Conservation (phyloP, 2,329 filamentous ascomycete genomes). For the Nigrospora oryzae region DNA sequence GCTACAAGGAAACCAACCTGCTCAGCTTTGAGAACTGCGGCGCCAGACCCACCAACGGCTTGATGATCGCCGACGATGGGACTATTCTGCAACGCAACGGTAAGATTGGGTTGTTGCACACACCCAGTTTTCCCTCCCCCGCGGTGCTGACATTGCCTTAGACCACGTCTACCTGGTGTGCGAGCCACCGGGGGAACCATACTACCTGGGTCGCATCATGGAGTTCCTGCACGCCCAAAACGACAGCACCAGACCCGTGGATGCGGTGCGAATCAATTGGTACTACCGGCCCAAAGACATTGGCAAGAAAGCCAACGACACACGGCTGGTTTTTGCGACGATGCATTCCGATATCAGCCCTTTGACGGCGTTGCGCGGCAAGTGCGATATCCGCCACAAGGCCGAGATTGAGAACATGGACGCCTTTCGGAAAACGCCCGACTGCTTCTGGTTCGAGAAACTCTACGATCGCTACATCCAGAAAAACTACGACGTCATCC, state of each 20-base stretch:
- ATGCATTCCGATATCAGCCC: constrained; percentile 98
- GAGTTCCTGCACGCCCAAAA: constrained; percentile 85
- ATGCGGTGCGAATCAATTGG: constrained; percentile 92
- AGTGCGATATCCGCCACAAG: constrained; percentile 83
- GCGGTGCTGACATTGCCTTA: constrained; percentile 20
- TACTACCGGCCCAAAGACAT: constrained; percentile 97
- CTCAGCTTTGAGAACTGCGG: constrained; percentile 73
- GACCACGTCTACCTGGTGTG: constrained; percentile 91
- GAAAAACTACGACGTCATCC: constrained; percentile 94
- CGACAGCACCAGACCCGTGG: constrained; percentile 63
- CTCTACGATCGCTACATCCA: constrained; percentile 98
- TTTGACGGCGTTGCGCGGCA: constrained; percentile 83
- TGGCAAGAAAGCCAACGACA: constrained; percentile 83
- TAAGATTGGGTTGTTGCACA: constrained; percentile 36
- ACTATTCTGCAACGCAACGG: constrained; percentile 78
- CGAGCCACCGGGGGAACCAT: constrained; percentile 94
- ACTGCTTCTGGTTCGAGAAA: constrained; percentile 96
- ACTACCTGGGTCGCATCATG: constrained; percentile 97
- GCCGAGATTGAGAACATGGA: constrained; percentile 79
- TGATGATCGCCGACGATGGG: constrained; percentile 84
- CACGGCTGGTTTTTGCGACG: constrained; percentile 83
- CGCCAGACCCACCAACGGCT: constrained; percentile 62
- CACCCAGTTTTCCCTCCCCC: constrained; percentile 1
- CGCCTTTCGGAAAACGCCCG: constrained; percentile 72
- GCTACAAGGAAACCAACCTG: constrained; percentile 68